These are phyloP conservation scores for Penicillium sp. DNA, from an alignment of 2,329 filamentous ascomycete genomes.

Conservation along the genomic window DNA sequence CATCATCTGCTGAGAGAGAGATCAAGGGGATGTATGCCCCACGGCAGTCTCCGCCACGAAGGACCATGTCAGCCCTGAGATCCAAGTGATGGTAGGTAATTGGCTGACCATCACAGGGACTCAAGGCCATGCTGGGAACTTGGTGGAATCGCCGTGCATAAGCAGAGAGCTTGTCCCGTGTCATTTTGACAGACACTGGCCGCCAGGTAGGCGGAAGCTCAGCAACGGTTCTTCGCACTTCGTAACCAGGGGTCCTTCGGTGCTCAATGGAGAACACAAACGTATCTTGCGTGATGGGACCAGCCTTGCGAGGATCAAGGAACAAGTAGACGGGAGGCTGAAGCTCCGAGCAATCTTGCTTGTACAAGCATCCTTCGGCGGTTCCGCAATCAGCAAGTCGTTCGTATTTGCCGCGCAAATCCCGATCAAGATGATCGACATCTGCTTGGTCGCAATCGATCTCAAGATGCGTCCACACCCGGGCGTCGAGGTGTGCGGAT, in stretches of 20 bases:
- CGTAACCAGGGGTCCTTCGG: slow-evolving; percentile 47
- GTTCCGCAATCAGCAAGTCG: slow-evolving; percentile 59
- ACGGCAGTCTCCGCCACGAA: slow-evolving; percentile 26
- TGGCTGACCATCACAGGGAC: not conserved
- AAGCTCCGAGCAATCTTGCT: slow-evolving; percentile 25
- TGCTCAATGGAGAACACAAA: slow-evolving; percentile 60
- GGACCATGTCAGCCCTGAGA: not conserved
- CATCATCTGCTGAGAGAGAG: slow-evolving; percentile 22
- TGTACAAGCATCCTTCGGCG: slow-evolving; percentile 56
- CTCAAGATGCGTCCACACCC: slow-evolving; percentile 46
- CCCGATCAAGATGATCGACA: slow-evolving; percentile 29
- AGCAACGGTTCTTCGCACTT: slow-evolving; percentile 49
- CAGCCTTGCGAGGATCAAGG: slow-evolving; percentile 55
- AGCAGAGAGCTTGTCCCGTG: not conserved
- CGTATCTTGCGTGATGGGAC: slow-evolving; percentile 48
- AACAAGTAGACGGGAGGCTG: slow-evolving; percentile 54
- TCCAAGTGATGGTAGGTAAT: not conserved
- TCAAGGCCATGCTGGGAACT: not conserved
- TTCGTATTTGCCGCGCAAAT: slow-evolving; percentile 54
- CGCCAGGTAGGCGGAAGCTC: slow-evolving; percentile 9
- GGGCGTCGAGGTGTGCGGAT: slow-evolving; percentile 39
- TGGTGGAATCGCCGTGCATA: not conserved
- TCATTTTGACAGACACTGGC: not conserved
- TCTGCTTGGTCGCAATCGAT: slow-evolving; percentile 38
- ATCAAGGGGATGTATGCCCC: slow-evolving; percentile 34